These are phyloP conservation scores for Marchantia polymorpha DNA, from an alignment of 225 moss, liverwort and hornwort genomes.

Conservation along the genomic window DNA sequence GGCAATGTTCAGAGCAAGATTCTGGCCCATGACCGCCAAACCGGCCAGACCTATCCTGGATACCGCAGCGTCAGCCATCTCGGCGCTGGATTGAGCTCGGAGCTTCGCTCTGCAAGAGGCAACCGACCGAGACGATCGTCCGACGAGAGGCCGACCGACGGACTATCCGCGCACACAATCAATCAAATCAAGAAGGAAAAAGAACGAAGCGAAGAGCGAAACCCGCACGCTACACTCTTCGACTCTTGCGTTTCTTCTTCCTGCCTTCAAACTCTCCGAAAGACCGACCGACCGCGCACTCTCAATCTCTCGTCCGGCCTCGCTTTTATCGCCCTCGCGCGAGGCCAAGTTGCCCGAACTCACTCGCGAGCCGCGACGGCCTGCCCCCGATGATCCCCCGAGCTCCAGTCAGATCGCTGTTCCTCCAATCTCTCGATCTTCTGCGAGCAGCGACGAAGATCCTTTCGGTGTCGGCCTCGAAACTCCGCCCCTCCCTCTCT, in stretches of 20 bases:
- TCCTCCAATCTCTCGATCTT: not conserved
- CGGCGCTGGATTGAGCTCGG: not conserved
- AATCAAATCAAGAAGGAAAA: conserved; percentile 16
- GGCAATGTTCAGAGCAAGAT: conserved; percentile 83
- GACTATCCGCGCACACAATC: not conserved
- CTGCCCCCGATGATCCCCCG: conserved; percentile 5
- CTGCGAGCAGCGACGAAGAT: not conserved
- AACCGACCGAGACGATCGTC: not conserved
- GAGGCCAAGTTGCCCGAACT: not conserved
- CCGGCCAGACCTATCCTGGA: conserved; percentile 87
- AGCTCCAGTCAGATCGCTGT: conserved; percentile 5
- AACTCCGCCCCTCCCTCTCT: conserved; percentile 8
- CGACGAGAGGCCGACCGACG: too few relatives aligned
- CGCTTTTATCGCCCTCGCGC: not conserved
- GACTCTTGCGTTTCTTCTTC: not conserved
- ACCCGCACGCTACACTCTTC: not conserved
- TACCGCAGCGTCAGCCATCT: conserved; percentile 73
- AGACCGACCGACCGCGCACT: not conserved
- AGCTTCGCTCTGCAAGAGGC: not conserved
- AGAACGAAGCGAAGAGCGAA: not conserved
- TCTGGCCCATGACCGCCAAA: conserved; percentile 91
- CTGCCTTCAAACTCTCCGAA: not conserved
- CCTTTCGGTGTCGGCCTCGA: not conserved
- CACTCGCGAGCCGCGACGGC: not conserved
- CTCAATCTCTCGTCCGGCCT: not conserved